Evolutionary conservation across 2,329 filamentous ascomycete genomes (phyloP).

Genomic region (Sarocladiaceae sp.): DNA sequence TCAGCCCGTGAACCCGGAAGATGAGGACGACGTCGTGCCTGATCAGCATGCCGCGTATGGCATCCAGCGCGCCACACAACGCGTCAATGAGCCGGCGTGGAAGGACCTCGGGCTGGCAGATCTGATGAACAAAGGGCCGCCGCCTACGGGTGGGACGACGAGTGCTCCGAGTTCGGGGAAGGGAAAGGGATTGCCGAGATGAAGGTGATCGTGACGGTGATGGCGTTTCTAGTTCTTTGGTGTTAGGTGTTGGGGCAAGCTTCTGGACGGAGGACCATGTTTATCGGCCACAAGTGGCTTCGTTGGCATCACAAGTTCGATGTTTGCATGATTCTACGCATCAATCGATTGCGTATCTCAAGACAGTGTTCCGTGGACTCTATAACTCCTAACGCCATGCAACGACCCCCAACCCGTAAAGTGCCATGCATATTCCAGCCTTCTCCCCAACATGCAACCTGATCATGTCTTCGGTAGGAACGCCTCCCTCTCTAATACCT

Average conservation of each 20-base stretch:
- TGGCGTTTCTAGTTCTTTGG: not conserved
- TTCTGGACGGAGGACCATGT: not conserved
- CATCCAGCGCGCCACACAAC: conserved; percentile 75
- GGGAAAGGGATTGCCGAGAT: conserved; percentile 19
- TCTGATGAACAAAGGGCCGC: conserved; percentile 62
- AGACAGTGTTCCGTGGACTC: conserved; percentile 12
- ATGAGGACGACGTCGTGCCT: conserved; percentile 84
- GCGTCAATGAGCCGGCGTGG: conserved; percentile 68
- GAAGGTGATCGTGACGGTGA: not conserved
- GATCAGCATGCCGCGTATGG: conserved; percentile 87
- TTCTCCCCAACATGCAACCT: not conserved
- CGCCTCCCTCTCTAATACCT: conserved; percentile 87
- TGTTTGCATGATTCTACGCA: not conserved
- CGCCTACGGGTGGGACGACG: conserved; percentile 15
- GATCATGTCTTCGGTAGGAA: conserved; percentile 62
- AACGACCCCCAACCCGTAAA: not conserved
- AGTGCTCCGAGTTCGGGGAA: conserved; percentile 15
- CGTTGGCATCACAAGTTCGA: no score
- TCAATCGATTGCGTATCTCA: not conserved
- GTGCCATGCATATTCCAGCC: not conserved
- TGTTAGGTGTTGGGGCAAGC: conserved; percentile 14
- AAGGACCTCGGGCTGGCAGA: conserved; percentile 71
- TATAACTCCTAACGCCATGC: conserved; percentile 16
- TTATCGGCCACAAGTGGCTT: no score
- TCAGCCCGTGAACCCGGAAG: conserved; percentile 80